These are phyloP conservation scores for Fusarium buharicum DNA, from an alignment of 2,329 filamentous ascomycete genomes.

Conservation along the genomic window DNA sequence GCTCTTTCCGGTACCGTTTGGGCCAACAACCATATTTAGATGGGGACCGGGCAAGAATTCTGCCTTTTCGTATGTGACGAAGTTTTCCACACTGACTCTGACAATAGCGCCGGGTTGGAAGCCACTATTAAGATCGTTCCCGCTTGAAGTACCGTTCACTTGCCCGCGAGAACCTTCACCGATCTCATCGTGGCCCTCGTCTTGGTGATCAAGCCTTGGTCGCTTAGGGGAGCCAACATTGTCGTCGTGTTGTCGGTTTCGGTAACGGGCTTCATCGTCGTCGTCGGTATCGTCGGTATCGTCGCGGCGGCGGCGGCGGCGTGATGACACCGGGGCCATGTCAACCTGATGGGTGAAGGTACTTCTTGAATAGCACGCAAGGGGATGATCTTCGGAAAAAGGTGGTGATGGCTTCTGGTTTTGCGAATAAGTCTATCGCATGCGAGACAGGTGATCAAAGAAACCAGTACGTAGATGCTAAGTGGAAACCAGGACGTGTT, in stretches of 20 bases:
- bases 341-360: slow-evolving; percentile 5
- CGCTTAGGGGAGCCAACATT: slow-evolving; percentile 51
- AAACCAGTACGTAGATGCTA: slow-evolving; percentile 1
- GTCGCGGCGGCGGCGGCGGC: slow-evolving; percentile 59
- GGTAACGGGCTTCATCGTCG: slow-evolving; percentile 42
- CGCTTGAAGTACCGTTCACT: slow-evolving; percentile 28
- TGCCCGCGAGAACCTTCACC: slow-evolving; percentile 18
- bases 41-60: slow-evolving; percentile 93
- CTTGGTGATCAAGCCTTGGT: slow-evolving; percentile 47
- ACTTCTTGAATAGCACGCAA: not conserved
- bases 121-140: slow-evolving; percentile 42
- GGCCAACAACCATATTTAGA: slow-evolving; percentile 97
- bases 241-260: slow-evolving; percentile 35
- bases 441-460: slow-evolving; percentile 5
- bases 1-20: slow-evolving; percentile 98
- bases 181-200: slow-evolving; percentile 34
- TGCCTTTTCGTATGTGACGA: slow-evolving; percentile 93
- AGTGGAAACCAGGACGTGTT: slow-evolving; percentile 33
- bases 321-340: slow-evolving; percentile 47
- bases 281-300: slow-evolving; percentile 55
- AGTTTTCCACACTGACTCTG: slow-evolving; percentile 85
- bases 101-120: slow-evolving; percentile 86
- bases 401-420: not conserved
- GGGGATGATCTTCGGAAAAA: not conserved
- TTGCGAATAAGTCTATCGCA: not conserved